These are phyloP conservation scores for Eucalyptus decipiens DNA, from an alignment of 345 rosid species.

Conservation along the genomic window DNA sequence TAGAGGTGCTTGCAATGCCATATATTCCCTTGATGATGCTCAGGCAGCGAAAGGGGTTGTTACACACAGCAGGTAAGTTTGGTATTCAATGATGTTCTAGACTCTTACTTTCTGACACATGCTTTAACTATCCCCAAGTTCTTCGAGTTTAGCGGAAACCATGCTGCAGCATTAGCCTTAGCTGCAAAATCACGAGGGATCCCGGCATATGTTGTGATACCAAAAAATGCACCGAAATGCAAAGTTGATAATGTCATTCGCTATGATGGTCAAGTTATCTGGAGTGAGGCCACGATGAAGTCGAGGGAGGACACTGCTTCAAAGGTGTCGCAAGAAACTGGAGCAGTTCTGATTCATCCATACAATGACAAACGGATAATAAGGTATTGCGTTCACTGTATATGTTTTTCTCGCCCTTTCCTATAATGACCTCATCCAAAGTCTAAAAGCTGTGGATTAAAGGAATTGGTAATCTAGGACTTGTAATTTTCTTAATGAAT, in stretches of 20 bases:
- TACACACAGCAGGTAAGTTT: conserved; percentile 80
- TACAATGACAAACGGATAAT: conserved; percentile 65
- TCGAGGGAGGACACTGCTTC: conserved; percentile 62
- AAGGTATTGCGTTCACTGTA: conserved; percentile 25
- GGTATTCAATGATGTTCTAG: background rate
- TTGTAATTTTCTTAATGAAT: background rate
- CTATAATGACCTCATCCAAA: background rate
- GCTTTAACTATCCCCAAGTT: background rate
- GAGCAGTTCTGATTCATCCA: conserved; percentile 75
- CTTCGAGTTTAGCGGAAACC: conserved; percentile 55
- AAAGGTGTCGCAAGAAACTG: conserved; percentile 58
- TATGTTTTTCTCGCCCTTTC: background rate
- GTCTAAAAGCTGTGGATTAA: background rate
- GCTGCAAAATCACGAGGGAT: conserved; percentile 76
- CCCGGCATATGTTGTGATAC: conserved; percentile 68
- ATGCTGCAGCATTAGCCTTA: conserved; percentile 92
- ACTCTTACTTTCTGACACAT: background rate
- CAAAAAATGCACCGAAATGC: conserved; percentile 82
- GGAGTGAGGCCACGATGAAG: conserved; percentile 58
- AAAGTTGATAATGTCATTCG: conserved; percentile 80
- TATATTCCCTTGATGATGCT: conserved; percentile 48
- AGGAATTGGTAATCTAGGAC: background rate
- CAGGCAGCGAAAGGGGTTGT: conserved; percentile 80
- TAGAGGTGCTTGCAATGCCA: conserved; percentile 92
- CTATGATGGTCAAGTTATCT: conserved; percentile 66